Evolutionary conservation across 139 green algal genomes (phyloP).

Genomic region (Edaphochlamys debaryana): DNA sequence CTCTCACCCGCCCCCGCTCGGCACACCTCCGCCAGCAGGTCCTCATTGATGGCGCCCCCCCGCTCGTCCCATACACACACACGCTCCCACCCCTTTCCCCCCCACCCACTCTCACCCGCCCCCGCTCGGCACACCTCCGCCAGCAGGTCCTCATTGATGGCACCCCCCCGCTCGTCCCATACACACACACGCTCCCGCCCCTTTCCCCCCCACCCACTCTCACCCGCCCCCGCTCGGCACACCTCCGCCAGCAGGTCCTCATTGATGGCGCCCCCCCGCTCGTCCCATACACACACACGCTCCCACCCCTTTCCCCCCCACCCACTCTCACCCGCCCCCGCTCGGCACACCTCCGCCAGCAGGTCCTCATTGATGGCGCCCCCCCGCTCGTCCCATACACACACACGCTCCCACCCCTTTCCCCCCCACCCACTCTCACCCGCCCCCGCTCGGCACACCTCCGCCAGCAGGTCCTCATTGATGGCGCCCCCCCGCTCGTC

Average conservation of each 20-base stretch:
- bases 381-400: too few species aligned
- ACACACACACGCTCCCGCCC: too few species aligned
- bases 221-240: conserved; percentile 58
- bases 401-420: neutral
- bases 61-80: too few species aligned
- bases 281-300: too few species aligned
- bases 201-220: neutral
- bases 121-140: conserved; percentile 78
- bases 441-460: conserved; percentile 75
- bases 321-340: conserved; percentile 33
- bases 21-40: conserved; percentile 78
- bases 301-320: neutral
- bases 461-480: conserved; percentile 75
- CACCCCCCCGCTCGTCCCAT: too few species aligned
- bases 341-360: conserved; percentile 79
- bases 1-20: conserved; percentile 50
- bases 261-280: neutral
- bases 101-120: conserved; percentile 5
- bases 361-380: conserved; percentile 65
- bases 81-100: neutral
- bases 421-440: neutral
- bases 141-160: conserved; percentile 71
- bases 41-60: too few species aligned
- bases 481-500: too few species aligned
- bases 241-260: conserved; percentile 85